Evolutionary conservation across 1,139 yeast species (phyloP).

Genomic region (Chernovozyma aurita): DNA sequence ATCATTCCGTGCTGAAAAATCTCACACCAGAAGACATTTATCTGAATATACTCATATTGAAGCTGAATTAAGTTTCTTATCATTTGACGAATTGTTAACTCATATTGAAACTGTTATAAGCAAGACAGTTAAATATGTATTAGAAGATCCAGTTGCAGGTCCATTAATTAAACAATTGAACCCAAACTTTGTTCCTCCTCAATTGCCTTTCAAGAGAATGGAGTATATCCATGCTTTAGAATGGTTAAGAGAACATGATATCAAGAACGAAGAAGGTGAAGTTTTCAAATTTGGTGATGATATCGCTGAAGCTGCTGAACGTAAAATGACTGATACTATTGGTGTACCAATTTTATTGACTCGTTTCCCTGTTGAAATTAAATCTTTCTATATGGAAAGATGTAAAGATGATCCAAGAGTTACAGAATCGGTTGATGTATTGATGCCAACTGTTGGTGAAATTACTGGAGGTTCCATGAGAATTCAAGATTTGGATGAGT

Average conservation of each 20-base stretch:
- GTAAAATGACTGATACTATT: conserved; percentile 95
- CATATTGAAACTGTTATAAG: conserved; percentile 83
- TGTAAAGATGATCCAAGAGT: conserved; percentile 88
- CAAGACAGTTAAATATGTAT: conserved; percentile 64
- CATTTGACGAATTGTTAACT: conserved; percentile 77
- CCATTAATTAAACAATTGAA: conserved; percentile 86
- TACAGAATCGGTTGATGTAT: conserved; percentile 95
- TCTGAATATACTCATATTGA: conserved; percentile 97
- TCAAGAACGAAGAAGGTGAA: conserved; percentile 92
- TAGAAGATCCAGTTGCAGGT: conserved; percentile 89
- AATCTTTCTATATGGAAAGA: conserved; percentile 96
- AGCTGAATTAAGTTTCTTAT: conserved; percentile 83
- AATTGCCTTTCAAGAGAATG: conserved; percentile 86
- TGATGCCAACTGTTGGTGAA: conserved; percentile 99
- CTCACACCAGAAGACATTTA: conserved; percentile 97
- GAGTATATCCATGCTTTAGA: conserved; percentile 85
- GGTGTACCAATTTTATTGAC: conserved; percentile 88
- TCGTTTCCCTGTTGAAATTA: conserved; percentile 94
- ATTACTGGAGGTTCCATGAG: conserved; percentile 99
- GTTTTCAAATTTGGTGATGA: conserved; percentile 95
- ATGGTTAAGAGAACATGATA: conserved; percentile 94
- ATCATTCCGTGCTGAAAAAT: conserved; percentile 98
- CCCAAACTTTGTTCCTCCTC: conserved; percentile 84
- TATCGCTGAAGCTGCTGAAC: conserved; percentile 98
- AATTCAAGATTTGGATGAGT: conserved; percentile 75